These are phyloP conservation scores for Exophiala sp. DNA, from an alignment of 2,329 filamentous ascomycete species.

Conservation along the genomic window DNA sequence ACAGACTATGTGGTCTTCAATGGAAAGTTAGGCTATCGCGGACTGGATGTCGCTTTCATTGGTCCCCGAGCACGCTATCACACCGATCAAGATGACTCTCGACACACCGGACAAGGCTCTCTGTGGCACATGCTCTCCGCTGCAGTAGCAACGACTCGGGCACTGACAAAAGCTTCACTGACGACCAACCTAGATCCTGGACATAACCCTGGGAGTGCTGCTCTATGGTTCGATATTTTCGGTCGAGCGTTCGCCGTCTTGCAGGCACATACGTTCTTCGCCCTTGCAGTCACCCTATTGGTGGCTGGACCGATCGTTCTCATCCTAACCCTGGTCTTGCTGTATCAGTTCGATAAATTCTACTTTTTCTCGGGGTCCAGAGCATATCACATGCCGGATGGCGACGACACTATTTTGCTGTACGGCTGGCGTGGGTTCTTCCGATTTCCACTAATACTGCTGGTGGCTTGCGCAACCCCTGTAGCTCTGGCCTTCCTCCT, in stretches of 20 bases:
- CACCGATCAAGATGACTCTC: slow-evolving; percentile 80
- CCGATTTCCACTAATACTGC: slow-evolving; percentile 73
- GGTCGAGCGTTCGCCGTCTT: slow-evolving; percentile 76
- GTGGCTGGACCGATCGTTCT: slow-evolving; percentile 74
- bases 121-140: slow-evolving; percentile 96
- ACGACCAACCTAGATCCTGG: slow-evolving; percentile 16
- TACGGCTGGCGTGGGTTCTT: slow-evolving; percentile 79
- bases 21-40: slow-evolving; percentile 72
- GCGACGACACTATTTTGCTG: slow-evolving; percentile 59
- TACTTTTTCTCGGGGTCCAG: slow-evolving; percentile 75
- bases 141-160: slow-evolving; percentile 69
- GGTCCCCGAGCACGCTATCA: slow-evolving; percentile 83
- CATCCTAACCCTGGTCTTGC: slow-evolving; percentile 63
- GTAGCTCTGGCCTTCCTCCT: slow-evolving; percentile 71
- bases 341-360: slow-evolving; percentile 73
- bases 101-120: slow-evolving; percentile 63
- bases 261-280: slow-evolving; percentile 77
- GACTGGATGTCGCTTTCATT: slow-evolving; percentile 89
- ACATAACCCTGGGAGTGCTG: slow-evolving; percentile 40
- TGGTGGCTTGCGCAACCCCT: slow-evolving; percentile 64
- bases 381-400: slow-evolving; percentile 58
- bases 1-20: slow-evolving; percentile 89
- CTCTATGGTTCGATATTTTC: slow-evolving; percentile 93
- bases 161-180: slow-evolving; percentile 62
- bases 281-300: slow-evolving; percentile 77